Percentiles rank a stretch among this genome's conserved stretches.
phyloP scores from a whole-genome alignment of 768 basidiomycete genomes.

The Leccinum arenicola region DNA sequence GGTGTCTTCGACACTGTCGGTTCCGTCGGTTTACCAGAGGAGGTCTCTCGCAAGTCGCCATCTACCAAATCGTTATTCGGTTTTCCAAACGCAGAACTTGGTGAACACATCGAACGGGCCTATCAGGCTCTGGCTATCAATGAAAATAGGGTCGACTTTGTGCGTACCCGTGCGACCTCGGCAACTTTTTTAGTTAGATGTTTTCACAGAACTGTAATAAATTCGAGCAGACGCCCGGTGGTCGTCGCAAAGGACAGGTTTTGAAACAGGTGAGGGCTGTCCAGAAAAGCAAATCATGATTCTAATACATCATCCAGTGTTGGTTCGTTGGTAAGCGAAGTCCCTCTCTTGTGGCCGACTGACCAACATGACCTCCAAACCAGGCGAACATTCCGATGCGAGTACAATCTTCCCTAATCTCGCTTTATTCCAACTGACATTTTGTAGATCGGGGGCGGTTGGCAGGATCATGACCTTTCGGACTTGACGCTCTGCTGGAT shows the following conservation, averaged over 20 bases:
- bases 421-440: background rate
- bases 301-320: slow-evolving; percentile 39
- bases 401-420: background rate
- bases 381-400: slow-evolving; percentile 30
- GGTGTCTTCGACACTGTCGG: slow-evolving; percentile 83
- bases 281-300: background rate
- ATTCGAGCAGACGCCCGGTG: slow-evolving; percentile 56
- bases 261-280: slow-evolving; percentile 53
- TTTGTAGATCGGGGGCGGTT: slow-evolving; percentile 67
- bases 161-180: slow-evolving; percentile 30
- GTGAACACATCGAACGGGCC: slow-evolving; percentile 60
- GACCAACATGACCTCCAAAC: slow-evolving; percentile 9
- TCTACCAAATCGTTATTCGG: slow-evolving; percentile 56
- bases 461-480: slow-evolving; percentile 61
- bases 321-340: slow-evolving; percentile 62
- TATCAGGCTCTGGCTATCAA: slow-evolving; percentile 72
- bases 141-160: slow-evolving; percentile 67
- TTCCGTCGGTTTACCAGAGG: slow-evolving; percentile 66
- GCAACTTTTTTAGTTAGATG: background rate
- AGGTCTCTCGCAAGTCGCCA: slow-evolving; percentile 46
- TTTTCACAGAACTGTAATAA: slow-evolving; percentile 52
- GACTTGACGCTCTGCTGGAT: slow-evolving; percentile 66
- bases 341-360: background rate
- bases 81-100: slow-evolving; percentile 57
- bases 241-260: slow-evolving; percentile 51